phyloP scores from a whole-genome alignment of 495 filamentous ascomycete genomes.

The Aspergillus hancockii region DNA sequence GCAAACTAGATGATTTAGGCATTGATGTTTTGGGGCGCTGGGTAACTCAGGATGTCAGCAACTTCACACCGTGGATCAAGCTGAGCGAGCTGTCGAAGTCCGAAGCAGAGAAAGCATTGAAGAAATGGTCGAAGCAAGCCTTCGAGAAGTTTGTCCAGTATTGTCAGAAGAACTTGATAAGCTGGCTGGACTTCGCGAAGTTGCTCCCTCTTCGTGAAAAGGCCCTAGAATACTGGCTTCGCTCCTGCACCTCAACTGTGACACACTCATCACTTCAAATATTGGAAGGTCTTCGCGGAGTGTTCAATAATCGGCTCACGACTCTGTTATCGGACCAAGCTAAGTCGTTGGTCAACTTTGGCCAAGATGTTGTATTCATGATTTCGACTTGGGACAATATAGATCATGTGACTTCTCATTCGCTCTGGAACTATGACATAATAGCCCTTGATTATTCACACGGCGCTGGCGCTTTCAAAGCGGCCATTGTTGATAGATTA shows the following conservation, averaged over 20 bases:
- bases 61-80: slow-evolving; percentile 88
- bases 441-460: slow-evolving; percentile 51
- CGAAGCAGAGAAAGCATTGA: slow-evolving; percentile 65
- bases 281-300: slow-evolving; percentile 65
- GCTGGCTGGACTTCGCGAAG: slow-evolving; percentile 60
- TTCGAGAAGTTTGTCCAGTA: slow-evolving; percentile 62
- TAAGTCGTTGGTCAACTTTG: slow-evolving; percentile 57
- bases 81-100: slow-evolving; percentile 72
- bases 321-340: slow-evolving; percentile 60
- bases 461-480: slow-evolving; percentile 57
- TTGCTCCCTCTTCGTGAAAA: slow-evolving; percentile 69
- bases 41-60: slow-evolving; percentile 80
- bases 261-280: slow-evolving; percentile 56
- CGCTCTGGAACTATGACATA: slow-evolving; percentile 63
- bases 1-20: slow-evolving; percentile 65
- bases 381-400: slow-evolving; percentile 55
- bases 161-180: slow-evolving; percentile 55
- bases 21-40: slow-evolving; percentile 81
- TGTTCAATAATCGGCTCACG: slow-evolving; percentile 65
- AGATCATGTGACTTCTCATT: slow-evolving; percentile 44
- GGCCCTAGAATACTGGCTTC: slow-evolving; percentile 74
- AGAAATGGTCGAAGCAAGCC: slow-evolving; percentile 73
- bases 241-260: slow-evolving; percentile 41
- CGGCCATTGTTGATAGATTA: slow-evolving; percentile 48
- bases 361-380: slow-evolving; percentile 48